These are phyloP conservation scores for Xylaria sp. DNA, from an alignment of 2,329 filamentous ascomycete species.

Conservation along the genomic window DNA sequence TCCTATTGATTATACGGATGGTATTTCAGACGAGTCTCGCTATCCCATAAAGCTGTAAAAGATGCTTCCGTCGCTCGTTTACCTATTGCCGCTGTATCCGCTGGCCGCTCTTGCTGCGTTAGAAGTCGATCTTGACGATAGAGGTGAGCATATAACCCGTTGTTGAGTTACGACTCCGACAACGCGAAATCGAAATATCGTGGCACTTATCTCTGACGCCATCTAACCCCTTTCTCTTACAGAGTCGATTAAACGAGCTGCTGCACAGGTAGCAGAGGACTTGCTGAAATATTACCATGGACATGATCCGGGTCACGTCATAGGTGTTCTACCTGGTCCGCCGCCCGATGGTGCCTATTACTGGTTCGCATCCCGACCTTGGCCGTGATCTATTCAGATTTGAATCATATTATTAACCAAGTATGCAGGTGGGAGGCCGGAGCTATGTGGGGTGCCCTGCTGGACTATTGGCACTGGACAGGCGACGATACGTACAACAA, in stretches of 20 bases:
- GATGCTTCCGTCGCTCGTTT: conserved; percentile 39
- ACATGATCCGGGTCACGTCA: conserved; percentile 56
- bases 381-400: background rate
- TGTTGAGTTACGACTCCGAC: background rate
- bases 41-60: conserved; percentile 14
- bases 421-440: conserved; percentile 63
- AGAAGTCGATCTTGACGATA: conserved; percentile 43
- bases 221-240: conserved; percentile 1
- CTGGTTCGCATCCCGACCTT: conserved; percentile 38
- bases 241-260: conserved; percentile 46
- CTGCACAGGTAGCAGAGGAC: conserved; percentile 44
- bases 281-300: conserved; percentile 45
- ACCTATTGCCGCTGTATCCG: conserved; percentile 41
- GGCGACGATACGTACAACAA: conserved; percentile 62
- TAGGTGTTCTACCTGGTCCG: conserved; percentile 44
- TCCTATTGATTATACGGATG: background rate
- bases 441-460: conserved; percentile 61
- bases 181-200: background rate
- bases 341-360: conserved; percentile 45
- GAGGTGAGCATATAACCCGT: conserved; percentile 38
- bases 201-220: conserved; percentile 1
- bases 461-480: conserved; percentile 67
- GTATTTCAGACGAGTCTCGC: conserved; percentile 3
- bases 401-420: conserved; percentile 21
- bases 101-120: conserved; percentile 43